These are phyloP conservation scores for Yarrowia sp. DNA, from an alignment of 805 yeast species.

Conservation along the genomic window DNA sequence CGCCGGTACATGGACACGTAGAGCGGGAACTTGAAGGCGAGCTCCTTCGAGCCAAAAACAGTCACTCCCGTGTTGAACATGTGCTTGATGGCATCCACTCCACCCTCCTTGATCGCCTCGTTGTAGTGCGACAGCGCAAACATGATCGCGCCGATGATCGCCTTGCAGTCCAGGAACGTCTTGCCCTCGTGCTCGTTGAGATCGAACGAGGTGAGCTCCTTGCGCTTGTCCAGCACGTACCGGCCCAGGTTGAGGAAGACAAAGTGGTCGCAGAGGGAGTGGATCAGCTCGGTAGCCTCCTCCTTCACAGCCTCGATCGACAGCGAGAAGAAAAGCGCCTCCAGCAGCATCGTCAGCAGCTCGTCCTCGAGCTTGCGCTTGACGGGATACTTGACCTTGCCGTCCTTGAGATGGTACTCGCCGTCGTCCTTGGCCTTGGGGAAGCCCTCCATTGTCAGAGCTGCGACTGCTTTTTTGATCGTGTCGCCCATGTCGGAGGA, in stretches of 20 bases:
- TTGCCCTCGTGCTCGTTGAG: conserved; percentile 79
- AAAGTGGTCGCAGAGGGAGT: conserved; percentile 72
- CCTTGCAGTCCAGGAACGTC: conserved; percentile 63
- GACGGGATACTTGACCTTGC: conserved; percentile 29
- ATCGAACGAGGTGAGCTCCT: conserved; percentile 63
- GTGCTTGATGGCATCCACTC: conserved; percentile 60
- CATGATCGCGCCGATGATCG: conserved; percentile 70
- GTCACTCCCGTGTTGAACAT: conserved; percentile 60
- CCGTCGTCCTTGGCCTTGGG: conserved; percentile 42
- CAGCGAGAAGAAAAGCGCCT: conserved; percentile 70
- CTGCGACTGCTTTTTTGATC: conserved; percentile 32
- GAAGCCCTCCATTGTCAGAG: conserved; percentile 40
- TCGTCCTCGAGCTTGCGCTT: conserved; percentile 50
- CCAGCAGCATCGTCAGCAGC: conserved; percentile 60
- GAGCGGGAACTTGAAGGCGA: conserved; percentile 69
- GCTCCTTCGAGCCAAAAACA: conserved; percentile 65
- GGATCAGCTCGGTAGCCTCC: conserved; percentile 62
- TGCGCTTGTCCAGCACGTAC: conserved; percentile 64
- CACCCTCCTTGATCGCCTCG: conserved; percentile 66
- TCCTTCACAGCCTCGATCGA: conserved; percentile 69
- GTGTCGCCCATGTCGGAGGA: conserved; percentile 43
- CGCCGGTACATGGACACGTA: conserved; percentile 73
- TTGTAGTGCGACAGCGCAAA: conserved; percentile 78
- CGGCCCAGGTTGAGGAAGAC: conserved; percentile 74
- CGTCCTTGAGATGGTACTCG: conserved; percentile 30